Evolutionary conservation across 164 flowering plant species (phyloP).

Genomic region (Magnolia kwangsiensis): DNA sequence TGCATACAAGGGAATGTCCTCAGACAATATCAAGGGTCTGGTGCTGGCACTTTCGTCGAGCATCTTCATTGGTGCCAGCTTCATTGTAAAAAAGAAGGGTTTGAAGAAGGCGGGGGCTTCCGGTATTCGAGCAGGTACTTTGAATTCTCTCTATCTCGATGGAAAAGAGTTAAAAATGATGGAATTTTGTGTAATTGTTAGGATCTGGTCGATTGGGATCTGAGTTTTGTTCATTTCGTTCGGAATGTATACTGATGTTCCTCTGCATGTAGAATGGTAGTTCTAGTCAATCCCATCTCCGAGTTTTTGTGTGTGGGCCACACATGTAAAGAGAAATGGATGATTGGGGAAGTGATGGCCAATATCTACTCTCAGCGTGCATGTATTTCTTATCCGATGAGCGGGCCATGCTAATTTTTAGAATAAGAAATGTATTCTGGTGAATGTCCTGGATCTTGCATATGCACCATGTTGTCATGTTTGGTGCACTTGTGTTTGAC

Average conservation of each 20-base stretch:
- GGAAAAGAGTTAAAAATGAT: not conserved
- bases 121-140: conserved; percentile 65
- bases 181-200: not conserved
- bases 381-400: no score
- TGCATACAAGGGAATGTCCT: conserved; percentile 63
- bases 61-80: conserved; percentile 73
- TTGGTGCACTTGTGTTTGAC: no score
- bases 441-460: no score
- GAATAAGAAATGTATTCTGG: no score
- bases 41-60: conserved; percentile 67
- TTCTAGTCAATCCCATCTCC: not conserved
- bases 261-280: not conserved
- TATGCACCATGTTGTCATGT: no score
- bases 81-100: conserved; percentile 81
- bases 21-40: conserved; percentile 73
- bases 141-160: not conserved
- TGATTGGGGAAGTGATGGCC: no score
- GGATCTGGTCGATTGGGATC: not conserved
- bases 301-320: no score
- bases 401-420: no score
- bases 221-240: not conserved
- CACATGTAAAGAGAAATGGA: no score
- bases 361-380: no score
- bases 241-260: not conserved
- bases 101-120: conserved; percentile 73